phyloP scores from a whole-genome alignment of 2,329 filamentous ascomycete genomes.

The Seiridium cupressi region DNA sequence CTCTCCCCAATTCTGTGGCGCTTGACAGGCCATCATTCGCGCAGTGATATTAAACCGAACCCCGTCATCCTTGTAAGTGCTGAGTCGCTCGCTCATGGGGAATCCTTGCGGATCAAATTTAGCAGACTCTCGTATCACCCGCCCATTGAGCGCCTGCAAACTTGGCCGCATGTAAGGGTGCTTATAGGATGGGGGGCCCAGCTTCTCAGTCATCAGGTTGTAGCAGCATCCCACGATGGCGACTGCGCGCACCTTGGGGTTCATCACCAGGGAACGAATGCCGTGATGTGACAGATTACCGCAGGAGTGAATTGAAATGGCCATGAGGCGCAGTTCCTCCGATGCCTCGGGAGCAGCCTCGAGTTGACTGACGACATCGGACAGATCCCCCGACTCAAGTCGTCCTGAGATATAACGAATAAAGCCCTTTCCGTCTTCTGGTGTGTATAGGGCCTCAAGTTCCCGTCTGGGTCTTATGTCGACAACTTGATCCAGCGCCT shows the following conservation, averaged over 20 bases:
- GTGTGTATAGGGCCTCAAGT: constrained; percentile 50
- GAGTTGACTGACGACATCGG: constrained; percentile 26
- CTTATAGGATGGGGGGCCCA: constrained; percentile 86
- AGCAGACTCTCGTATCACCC: constrained; percentile 65
- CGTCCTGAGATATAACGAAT: constrained; percentile 77
- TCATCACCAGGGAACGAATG: constrained; percentile 80
- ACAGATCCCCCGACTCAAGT: constrained; percentile 71
- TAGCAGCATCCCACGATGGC: constrained; percentile 98
- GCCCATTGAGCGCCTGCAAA: constrained; percentile 64
- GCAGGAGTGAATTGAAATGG: constrained; percentile 94
- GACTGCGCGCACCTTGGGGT: constrained; percentile 81
- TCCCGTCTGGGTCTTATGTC: constrained; percentile 52
- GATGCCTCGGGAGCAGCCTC: constrained; percentile 29
- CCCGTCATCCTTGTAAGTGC: constrained; percentile 57
- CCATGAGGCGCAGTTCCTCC: constrained; percentile 63
- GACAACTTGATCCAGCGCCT: constrained; percentile 27
- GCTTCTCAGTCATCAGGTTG: constrained; percentile 88
- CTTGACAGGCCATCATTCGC: constrained; percentile 97
- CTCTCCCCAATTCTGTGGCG: constrained; percentile 85
- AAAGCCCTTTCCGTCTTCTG: constrained; percentile 62
- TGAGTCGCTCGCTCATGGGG: constrained; percentile 78
- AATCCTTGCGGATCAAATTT: constrained; percentile 88
- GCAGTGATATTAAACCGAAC: constrained; percentile 92
- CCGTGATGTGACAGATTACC: constrained; percentile 97
- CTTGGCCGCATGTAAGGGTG: constrained; percentile 72